Percentiles rank a stretch among this genome's conserved stretches.
These are phyloP conservation scores for Starmerella asiatica DNA, from an alignment of 805 yeast genomes.

Conservation along the genomic window DNA sequence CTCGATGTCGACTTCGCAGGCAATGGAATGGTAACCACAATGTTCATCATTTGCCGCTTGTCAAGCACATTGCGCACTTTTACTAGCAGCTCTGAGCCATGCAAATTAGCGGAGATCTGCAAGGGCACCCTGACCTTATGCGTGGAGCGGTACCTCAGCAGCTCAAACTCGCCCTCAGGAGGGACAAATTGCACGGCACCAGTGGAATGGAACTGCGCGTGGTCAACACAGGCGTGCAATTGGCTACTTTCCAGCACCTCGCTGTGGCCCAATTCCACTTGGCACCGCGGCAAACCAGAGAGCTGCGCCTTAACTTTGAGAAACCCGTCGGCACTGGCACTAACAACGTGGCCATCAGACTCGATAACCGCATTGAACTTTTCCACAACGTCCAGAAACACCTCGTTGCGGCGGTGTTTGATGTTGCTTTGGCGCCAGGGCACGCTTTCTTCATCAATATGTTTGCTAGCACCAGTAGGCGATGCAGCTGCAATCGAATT, in stretches of 20 bases:
- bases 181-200: slow-evolving; percentile 61
- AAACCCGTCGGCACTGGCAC: slow-evolving; percentile 64
- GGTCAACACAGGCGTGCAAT: slow-evolving; percentile 75
- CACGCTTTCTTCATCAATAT: slow-evolving; percentile 11
- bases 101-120: slow-evolving; percentile 35
- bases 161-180: slow-evolving; percentile 77
- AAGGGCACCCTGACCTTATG: slow-evolving; percentile 56
- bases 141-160: slow-evolving; percentile 56
- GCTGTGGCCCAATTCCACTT: slow-evolving; percentile 60
- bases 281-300: slow-evolving; percentile 73
- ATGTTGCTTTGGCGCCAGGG: slow-evolving; percentile 65
- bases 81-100: slow-evolving; percentile 31
- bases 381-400: slow-evolving; percentile 63
- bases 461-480: neutral
- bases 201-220: slow-evolving; percentile 52
- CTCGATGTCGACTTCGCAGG: slow-evolving; percentile 7
- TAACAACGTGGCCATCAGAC: slow-evolving; percentile 42
- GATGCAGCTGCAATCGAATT: neutral
- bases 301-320: slow-evolving; percentile 58
- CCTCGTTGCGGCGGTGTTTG: slow-evolving; percentile 70
- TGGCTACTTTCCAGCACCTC: slow-evolving; percentile 53
- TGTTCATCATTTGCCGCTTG: slow-evolving; percentile 26
- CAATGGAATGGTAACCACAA: slow-evolving; percentile 56
- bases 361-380: slow-evolving; percentile 57
- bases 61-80: slow-evolving; percentile 11